phyloP scores from a whole-genome alignment of 2,329 filamentous ascomycete species.

The Fusarium tuaranense region DNA sequence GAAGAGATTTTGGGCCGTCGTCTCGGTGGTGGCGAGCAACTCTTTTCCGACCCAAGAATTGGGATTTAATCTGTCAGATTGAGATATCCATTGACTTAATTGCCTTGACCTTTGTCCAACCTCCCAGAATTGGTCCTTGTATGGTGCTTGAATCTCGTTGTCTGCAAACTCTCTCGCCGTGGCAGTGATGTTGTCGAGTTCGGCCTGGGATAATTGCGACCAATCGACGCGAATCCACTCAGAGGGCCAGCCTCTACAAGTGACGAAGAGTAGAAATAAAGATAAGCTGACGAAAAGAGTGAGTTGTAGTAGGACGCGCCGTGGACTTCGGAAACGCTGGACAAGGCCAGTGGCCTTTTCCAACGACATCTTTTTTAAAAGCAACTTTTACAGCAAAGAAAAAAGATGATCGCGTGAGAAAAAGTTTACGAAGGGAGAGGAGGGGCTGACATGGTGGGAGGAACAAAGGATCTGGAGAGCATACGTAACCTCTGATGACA shows the following conservation, averaged over 20 bases:
- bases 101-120: constrained; percentile 41
- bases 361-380: not conserved
- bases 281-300: not conserved
- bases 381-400: not conserved
- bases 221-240: not conserved
- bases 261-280: not conserved
- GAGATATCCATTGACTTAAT: constrained; percentile 25
- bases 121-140: constrained; percentile 47
- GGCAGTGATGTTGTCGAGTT: constrained; percentile 4
- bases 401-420: not conserved
- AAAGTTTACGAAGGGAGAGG: not conserved
- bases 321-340: not conserved
- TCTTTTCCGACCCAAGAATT: not conserved
- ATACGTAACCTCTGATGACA: not conserved
- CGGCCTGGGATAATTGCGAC: not conserved
- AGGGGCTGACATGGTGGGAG: not conserved
- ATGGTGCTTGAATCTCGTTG: constrained; percentile 41
- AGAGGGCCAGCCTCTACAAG: constrained; percentile 3
- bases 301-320: not conserved
- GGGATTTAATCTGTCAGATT: not conserved
- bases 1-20: constrained; percentile 32
- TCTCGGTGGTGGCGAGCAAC: constrained; percentile 7
- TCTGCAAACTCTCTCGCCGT: constrained; percentile 32
- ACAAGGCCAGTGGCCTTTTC: not conserved
- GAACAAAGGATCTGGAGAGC: not conserved